Evolutionary conservation across 139 green algal genomes (phyloP), one percentile per base, ranked within the genome.

Genomic region (Axilococcus clingmanii): DNA sequence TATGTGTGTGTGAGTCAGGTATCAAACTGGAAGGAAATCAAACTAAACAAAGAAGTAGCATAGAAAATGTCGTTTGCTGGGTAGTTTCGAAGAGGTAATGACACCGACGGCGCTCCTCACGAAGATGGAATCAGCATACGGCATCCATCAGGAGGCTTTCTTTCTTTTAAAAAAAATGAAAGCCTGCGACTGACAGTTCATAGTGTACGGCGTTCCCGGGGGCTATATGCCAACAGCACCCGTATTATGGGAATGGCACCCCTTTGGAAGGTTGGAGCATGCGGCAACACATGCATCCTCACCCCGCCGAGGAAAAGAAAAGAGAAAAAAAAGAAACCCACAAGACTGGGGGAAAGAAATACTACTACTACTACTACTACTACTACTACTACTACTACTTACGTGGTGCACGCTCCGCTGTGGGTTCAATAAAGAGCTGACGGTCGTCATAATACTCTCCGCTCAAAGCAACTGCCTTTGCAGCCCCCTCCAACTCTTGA

Each of bases 341-440:
- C 14, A 36, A 4, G 8, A 51, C 33, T 25, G 34, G 11, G 12
- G 34, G 20, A 31, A 38, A 35, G n/a, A 36, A 17, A 3, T 12
- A 11, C 7, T 3, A 5, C 3, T 20, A 38, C 33, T 48, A 17
- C 12, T 32, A 49, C 12, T 12, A 11, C 41, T 12, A 49, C 9
- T 17, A 35, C 9, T 9, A 32, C 41, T 30, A 19, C 9, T 23
- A 49, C 12, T 30, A 49, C 12, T 22, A 49, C 64, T 48, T 57
- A 59, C 66, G 61, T 22, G 52, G 46, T 53, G 50, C 17, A 17
- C 71, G 60, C 61, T 79, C 76, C 27, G 59, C 48, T 32, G 69
- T 76, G n/a, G 50, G 50, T 56, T 83, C 72, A 36, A 76, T 68
- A 68, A 64, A 77, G 16, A 89, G 28, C 51, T 80, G 65, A 23